These are phyloP conservation scores for Raddia distichophylla DNA, from an alignment of 176 grass and related monocot species.

Conservation along the genomic window DNA sequence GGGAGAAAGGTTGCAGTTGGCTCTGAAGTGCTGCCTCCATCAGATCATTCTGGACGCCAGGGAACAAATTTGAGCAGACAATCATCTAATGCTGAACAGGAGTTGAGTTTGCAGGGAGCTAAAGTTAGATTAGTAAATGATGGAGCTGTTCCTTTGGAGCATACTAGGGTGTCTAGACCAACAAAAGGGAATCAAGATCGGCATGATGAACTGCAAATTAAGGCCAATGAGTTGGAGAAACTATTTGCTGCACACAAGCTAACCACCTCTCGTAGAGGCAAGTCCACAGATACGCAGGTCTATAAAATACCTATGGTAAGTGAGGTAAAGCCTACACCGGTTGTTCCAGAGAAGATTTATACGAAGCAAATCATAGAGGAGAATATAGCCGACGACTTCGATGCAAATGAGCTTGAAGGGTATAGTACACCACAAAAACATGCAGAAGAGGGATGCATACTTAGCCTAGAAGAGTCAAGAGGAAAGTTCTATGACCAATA, in stretches of 20 bases:
- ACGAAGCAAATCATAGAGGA: constrained; percentile 52
- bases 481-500: constrained; percentile 98
- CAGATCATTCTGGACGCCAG: constrained; percentile 42
- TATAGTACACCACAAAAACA: constrained; percentile 56
- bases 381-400: constrained; percentile 50
- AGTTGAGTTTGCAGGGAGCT: constrained; percentile 43
- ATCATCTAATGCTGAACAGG: constrained; percentile 46
- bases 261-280: constrained; percentile 69
- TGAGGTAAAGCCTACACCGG: constrained; percentile 48
- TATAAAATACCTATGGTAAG: constrained; percentile 53
- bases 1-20: constrained; percentile 41
- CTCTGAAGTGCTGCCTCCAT: constrained; percentile 36
- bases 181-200: constrained; percentile 74
- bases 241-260: constrained; percentile 88
- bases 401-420: constrained; percentile 62
- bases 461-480: constrained; percentile 78
- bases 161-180: constrained; percentile 46
- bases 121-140: constrained; percentile 41
- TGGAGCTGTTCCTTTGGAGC: constrained; percentile 37
- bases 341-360: constrained; percentile 53
- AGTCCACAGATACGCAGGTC: constrained; percentile 46
- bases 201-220: constrained; percentile 83
- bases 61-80: constrained; percentile 56
- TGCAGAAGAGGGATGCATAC: constrained; percentile 26
- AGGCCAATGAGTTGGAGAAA: constrained; percentile 93